Percentiles rank a stretch among this genome's conserved stretches.
These are phyloP conservation scores for Aspergillus proliferans DNA, from an alignment of 2,329 filamentous ascomycete genomes.

Conservation along the genomic window DNA sequence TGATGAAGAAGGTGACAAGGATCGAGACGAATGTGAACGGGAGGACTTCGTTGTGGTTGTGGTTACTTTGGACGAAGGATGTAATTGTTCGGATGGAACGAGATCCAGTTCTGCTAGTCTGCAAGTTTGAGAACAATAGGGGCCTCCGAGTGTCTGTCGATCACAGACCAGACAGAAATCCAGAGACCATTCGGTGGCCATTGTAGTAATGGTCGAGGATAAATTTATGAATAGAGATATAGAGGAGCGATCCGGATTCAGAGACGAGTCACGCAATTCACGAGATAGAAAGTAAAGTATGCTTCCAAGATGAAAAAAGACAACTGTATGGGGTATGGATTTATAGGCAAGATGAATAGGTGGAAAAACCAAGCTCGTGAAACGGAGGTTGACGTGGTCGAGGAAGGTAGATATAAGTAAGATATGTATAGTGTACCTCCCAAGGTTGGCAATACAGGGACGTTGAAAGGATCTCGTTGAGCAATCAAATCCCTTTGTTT, in stretches of 20 bases:
- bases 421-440: too few relatives aligned
- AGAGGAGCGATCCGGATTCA: neutral
- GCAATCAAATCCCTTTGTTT: too few relatives aligned
- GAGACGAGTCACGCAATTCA: too few relatives aligned
- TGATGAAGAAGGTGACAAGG: slow-evolving; percentile 60
- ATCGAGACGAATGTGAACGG: slow-evolving; percentile 6
- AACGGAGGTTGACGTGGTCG: too few relatives aligned
- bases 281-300: too few relatives aligned
- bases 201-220: slow-evolving; percentile 9
- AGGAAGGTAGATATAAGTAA: too few relatives aligned
- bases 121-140: slow-evolving; percentile 91
- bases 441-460: too few relatives aligned
- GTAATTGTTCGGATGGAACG: slow-evolving; percentile 2
- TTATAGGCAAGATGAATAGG: too few relatives aligned
- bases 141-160: slow-evolving; percentile 71
- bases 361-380: too few relatives aligned
- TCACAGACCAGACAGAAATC: slow-evolving; percentile 94
- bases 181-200: slow-evolving; percentile 62
- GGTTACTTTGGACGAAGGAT: neutral
- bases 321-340: too few relatives aligned
- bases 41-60: neutral
- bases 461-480: too few relatives aligned
- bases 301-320: too few relatives aligned
- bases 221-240: neutral
- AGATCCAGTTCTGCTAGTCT: slow-evolving; percentile 75